phyloP scores from a whole-genome alignment of 495 filamentous ascomycete genomes.

The Neurospora discreta region DNA sequence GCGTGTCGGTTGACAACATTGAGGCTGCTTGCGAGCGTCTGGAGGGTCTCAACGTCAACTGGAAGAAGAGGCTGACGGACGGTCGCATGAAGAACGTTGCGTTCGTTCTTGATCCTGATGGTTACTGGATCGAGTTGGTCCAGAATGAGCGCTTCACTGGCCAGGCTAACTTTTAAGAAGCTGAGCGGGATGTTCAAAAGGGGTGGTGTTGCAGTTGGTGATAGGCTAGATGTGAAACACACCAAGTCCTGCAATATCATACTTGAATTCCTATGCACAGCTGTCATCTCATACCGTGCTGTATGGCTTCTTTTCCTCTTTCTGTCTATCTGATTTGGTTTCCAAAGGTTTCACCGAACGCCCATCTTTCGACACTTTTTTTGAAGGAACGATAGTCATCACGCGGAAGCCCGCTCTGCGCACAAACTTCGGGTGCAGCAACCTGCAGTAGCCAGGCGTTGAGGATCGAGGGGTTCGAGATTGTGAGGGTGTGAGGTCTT shows the following conservation, averaged over 20 bases:
- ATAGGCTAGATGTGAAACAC: not conserved
- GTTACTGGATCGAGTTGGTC: conserved; percentile 85
- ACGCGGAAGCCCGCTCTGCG: not conserved
- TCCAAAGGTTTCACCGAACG: no score
- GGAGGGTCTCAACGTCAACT: conserved; percentile 69
- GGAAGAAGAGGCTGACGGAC: conserved; percentile 91
- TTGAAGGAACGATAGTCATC: no score
- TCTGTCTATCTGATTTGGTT: no score
- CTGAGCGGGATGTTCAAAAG: no score
- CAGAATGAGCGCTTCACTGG: conserved; percentile 55
- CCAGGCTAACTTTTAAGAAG: conserved; percentile 38
- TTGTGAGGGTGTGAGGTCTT: conserved; percentile 2
- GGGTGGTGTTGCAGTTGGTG: not conserved
- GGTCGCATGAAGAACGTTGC: conserved; percentile 93
- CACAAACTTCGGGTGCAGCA: conserved; percentile 5
- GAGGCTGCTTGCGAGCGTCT: conserved; percentile 76
- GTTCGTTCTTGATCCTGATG: conserved; percentile 85
- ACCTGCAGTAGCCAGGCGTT: conserved; percentile 29
- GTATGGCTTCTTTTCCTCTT: no score
- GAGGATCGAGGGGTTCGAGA: conserved; percentile 19
- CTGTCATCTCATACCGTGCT: no score
- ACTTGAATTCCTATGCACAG: no score
- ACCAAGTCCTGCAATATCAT: not conserved
- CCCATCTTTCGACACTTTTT: no score
- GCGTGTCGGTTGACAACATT: conserved; percentile 80